phyloP scores from a whole-genome alignment of 1,139 yeast genomes.

The Sugiyamaella pinicola region DNA sequence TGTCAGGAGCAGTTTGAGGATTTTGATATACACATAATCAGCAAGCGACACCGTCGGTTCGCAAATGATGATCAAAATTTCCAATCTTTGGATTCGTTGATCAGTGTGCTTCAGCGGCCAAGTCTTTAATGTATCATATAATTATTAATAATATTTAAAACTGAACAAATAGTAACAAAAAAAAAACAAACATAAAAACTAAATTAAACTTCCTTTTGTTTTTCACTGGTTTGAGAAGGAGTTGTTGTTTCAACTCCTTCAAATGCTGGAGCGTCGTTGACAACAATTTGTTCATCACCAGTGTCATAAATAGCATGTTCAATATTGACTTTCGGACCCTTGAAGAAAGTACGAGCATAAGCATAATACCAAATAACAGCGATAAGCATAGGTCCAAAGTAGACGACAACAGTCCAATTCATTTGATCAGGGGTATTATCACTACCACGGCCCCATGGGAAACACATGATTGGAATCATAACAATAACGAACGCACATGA shows the following conservation, averaged over 20 bases:
- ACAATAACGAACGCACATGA: slow-evolving; percentile 49
- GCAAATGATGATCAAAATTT: slow-evolving; percentile 76
- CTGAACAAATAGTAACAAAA: background rate
- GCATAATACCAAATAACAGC: slow-evolving; percentile 55
- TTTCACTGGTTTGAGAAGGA: background rate
- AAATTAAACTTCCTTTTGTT: slow-evolving; percentile 11
- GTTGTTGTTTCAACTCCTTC: slow-evolving; percentile 9
- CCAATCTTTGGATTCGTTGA: slow-evolving; percentile 62
- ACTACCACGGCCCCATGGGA: slow-evolving; percentile 55
- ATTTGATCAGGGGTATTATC: slow-evolving; percentile 51
- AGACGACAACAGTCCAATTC: slow-evolving; percentile 76
- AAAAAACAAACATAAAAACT: background rate
- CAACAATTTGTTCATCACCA: slow-evolving; percentile 8
- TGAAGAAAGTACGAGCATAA: slow-evolving; percentile 65
- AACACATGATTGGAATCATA: slow-evolving; percentile 69
- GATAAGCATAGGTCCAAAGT: slow-evolving; percentile 62
- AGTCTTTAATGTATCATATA: background rate
- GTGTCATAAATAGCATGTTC: slow-evolving; percentile 40
- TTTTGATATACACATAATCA: slow-evolving; percentile 72
- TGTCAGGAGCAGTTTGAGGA: slow-evolving; percentile 84
- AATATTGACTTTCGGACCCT: slow-evolving; percentile 66
- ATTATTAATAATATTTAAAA: no score
- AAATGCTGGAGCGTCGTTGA: slow-evolving; percentile 2
- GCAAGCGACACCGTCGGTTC: slow-evolving; percentile 76
- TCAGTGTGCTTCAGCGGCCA: slow-evolving; percentile 23